Base-by-base conservation (phyloP, 192 early-diverging fungal species). In the Ambispora gerdemannii region DNA sequence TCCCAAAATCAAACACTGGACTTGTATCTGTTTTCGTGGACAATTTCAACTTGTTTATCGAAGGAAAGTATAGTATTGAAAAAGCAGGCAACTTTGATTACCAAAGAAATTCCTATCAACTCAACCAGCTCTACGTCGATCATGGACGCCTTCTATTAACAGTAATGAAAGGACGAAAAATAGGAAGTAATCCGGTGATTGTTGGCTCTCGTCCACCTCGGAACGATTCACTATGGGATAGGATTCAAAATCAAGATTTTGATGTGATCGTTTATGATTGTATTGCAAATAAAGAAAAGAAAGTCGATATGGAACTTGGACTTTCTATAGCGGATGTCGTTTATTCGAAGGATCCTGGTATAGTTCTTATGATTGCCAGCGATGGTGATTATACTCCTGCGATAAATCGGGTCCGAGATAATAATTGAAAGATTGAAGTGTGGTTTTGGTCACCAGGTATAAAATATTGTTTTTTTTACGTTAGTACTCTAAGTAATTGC, bases 11-110 rank as follows among this genome's bases (percentile, higher is more conserved):
- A 62, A 34, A 34, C 31, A 32, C 60, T 62, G 1, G 31, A 33
- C 60, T 62, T 62, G 60, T 33, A 62, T 62, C 30, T 62, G 60
- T 62, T 33, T 62, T 62, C 22, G 1, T 62, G 31, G 30, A 62
- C 2, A 62, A 62, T 33, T 62, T 17, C n/a, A n/a, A n/a, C n/a
- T n/a, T n/a, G n/a, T n/a, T n/a, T n/a, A n/a, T n/a, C n/a, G n/a
- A n/a, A n/a, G 28, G 28, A 62, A 62, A 62, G 0, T 62, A 62
- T 62, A 32, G 30, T 61, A 24, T 25, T 31, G 30, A 61, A 32
- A 11, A 61, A 61, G 59, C 27, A 61, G 59, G 8, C 27, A 11
- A 2, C 28, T 61, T 30, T 32, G 30, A 61, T 61, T 31, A 25
- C 60, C 30, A 62, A 32, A 33, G 60, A 62, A 32, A 32, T 62